These are phyloP conservation scores for Lagenidium sp. DNA, from an alignment of 352 stramenopile species.

Conservation along the genomic window DNA sequence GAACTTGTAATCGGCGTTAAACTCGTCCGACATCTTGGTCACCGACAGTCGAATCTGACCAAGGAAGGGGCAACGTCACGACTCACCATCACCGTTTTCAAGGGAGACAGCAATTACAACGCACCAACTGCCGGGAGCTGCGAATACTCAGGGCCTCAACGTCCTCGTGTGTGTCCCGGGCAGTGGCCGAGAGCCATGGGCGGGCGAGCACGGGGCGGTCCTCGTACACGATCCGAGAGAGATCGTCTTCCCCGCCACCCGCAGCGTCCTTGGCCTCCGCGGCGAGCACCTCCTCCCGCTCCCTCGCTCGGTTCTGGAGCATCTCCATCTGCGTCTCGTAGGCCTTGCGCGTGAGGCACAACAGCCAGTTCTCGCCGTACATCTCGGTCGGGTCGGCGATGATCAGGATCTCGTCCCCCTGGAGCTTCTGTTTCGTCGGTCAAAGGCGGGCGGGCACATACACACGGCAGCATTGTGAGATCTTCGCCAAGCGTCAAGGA, in stretches of 20 bases:
- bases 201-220: conserved; percentile 56
- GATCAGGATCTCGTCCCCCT: conserved; percentile 66
- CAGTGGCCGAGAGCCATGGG: conserved; percentile 39
- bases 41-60: conserved; percentile 62
- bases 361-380: conserved; percentile 82
- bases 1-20: conserved; percentile 82
- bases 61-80: not conserved
- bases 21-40: conserved; percentile 74
- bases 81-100: not conserved
- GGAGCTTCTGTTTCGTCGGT: conserved; percentile 29
- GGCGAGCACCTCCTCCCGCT: conserved; percentile 29
- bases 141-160: conserved; percentile 51
- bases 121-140: conserved; percentile 31
- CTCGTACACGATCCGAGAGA: conserved; percentile 61
- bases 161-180: conserved; percentile 52
- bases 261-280: conserved; percentile 21
- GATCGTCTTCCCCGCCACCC: conserved; percentile 31
- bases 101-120: conserved; percentile 3
- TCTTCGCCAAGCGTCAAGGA: too few relatives aligned
- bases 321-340: conserved; percentile 64
- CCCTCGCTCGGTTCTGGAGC: conserved; percentile 34
- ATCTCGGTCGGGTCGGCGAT: conserved; percentile 62
- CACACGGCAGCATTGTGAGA: too few relatives aligned
- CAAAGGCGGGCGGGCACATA: not conserved
- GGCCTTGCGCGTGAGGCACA: conserved; percentile 57